These are phyloP conservation scores for Pholiota adiposa DNA, from an alignment of 1,284 basidiomycete species.

Conservation along the genomic window DNA sequence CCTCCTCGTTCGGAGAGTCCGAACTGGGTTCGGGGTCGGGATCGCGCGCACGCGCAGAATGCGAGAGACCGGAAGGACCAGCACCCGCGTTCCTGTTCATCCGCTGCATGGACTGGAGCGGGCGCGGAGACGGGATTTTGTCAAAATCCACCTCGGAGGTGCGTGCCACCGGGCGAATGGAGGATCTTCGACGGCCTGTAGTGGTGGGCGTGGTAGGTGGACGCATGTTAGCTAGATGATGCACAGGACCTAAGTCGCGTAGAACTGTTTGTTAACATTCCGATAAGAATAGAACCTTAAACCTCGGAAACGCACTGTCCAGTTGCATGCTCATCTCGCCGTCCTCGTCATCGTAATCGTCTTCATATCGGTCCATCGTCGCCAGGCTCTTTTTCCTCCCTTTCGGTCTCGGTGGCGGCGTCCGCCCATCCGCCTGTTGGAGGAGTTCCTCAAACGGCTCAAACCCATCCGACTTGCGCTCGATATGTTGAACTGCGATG, in stretches of 20 bases:
- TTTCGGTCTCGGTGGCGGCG: slow-evolving; percentile 60
- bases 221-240: slow-evolving; percentile 57
- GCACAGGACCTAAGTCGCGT: slow-evolving; percentile 49
- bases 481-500: slow-evolving; percentile 65
- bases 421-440: slow-evolving; percentile 66
- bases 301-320: slow-evolving; percentile 42
- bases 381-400: slow-evolving; percentile 48
- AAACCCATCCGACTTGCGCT: slow-evolving; percentile 81
- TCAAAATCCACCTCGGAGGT: slow-evolving; percentile 67
- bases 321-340: slow-evolving; percentile 78
- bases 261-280: slow-evolving; percentile 6
- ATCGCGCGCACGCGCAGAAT: slow-evolving; percentile 33
- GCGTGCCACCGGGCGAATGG: slow-evolving; percentile 55
- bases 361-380: slow-evolving; percentile 20
- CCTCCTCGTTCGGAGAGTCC: slow-evolving; percentile 32
- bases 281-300: background rate
- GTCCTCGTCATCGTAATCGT: slow-evolving; percentile 48
- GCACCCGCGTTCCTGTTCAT: slow-evolving; percentile 42
- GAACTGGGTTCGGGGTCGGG: slow-evolving; percentile 35
- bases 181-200: slow-evolving; percentile 50
- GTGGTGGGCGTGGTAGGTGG: slow-evolving; percentile 49
- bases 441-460: slow-evolving; percentile 83
- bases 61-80: slow-evolving; percentile 52
- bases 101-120: slow-evolving; percentile 40
- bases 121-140: slow-evolving; percentile 66